A percentile compares a stretch with the other conserved stretches of the same genome.
phyloP scores from a whole-genome alignment of 2,329 filamentous ascomycete species.

The Geosmithia putterillii region DNA sequence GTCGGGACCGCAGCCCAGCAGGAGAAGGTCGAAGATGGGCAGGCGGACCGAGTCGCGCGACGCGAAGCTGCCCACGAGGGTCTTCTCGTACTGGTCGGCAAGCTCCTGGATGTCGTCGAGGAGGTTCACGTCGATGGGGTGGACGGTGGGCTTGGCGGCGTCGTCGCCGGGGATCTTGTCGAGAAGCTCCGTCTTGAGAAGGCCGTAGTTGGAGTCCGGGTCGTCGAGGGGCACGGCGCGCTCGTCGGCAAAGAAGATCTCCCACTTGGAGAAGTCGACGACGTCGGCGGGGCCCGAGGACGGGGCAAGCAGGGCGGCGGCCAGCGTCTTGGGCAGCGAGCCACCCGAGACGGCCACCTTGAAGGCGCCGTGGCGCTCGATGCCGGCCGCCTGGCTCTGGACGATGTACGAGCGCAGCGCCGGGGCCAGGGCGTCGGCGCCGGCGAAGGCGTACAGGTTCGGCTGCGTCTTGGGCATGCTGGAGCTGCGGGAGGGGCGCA shows the following conservation, averaged over 20 bases:
- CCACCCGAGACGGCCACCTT: slow-evolving; percentile 90
- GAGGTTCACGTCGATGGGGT: slow-evolving; percentile 56
- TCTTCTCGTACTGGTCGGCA: slow-evolving; percentile 87
- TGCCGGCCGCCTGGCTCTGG: slow-evolving; percentile 65
- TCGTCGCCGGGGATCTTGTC: slow-evolving; percentile 64
- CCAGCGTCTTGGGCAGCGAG: slow-evolving; percentile 79
- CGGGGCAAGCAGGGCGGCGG: slow-evolving; percentile 62
- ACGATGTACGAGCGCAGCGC: slow-evolving; percentile 76
- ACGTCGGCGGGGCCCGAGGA: slow-evolving; percentile 42
- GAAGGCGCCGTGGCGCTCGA: slow-evolving; percentile 73
- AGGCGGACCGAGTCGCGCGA: slow-evolving; percentile 87
- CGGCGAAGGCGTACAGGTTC: slow-evolving; percentile 71
- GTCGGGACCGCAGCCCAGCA: slow-evolving; percentile 89
- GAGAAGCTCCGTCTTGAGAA: slow-evolving; percentile 77
- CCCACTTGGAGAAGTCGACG: slow-evolving; percentile 76
- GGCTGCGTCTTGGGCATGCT: slow-evolving; percentile 43
- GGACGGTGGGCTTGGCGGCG: slow-evolving; percentile 55
- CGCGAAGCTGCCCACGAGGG: slow-evolving; percentile 75
- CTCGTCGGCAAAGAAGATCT: slow-evolving; percentile 98
- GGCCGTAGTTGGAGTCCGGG: slow-evolving; percentile 84
- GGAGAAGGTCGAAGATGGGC: slow-evolving; percentile 86
- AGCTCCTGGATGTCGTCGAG: slow-evolving; percentile 79
- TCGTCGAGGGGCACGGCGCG: slow-evolving; percentile 86
- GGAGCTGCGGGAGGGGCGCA: slow-evolving; percentile 2
- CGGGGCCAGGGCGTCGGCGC: slow-evolving; percentile 55